Evolutionary conservation across 139 green algal species (phyloP).

Genomic region (Tetraselmis striata): DNA sequence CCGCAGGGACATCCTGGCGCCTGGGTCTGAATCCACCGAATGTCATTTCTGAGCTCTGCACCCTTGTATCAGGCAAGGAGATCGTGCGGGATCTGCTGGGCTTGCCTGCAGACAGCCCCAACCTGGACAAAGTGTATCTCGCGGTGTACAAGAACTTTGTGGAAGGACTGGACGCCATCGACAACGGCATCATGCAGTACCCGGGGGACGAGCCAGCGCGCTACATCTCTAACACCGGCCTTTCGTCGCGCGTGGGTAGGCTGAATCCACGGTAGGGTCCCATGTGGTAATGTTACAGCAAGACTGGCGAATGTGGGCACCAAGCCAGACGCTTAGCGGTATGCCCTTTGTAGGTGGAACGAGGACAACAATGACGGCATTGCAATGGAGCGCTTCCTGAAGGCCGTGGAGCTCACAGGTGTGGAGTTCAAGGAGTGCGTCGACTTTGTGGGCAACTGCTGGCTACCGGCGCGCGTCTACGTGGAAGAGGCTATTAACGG

Average conservation of each 20-base stretch:
- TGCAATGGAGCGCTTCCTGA: constrained; percentile 57
- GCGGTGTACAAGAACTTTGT: constrained; percentile 93
- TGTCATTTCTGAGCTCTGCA: not conserved
- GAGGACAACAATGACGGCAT: constrained; percentile 44
- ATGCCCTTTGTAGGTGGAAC: constrained; percentile 60
- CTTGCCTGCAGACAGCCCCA: constrained; percentile 38
- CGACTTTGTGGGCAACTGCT: constrained; percentile 52
- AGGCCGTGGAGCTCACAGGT: constrained; percentile 81
- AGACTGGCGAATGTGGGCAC: not conserved
- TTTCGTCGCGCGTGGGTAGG: constrained; percentile 64
- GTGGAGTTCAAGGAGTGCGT: constrained; percentile 73
- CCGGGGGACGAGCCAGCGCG: constrained; percentile 29
- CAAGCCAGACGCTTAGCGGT: no score
- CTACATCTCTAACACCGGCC: constrained; percentile 83
- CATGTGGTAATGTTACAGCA: no score
- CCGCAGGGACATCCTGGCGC: constrained; percentile 52
- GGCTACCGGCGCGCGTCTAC: constrained; percentile 76
- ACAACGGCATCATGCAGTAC: constrained; percentile 91
- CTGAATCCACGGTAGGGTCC: constrained; percentile 73
- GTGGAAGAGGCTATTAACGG: constrained; percentile 50
- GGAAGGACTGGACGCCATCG: constrained; percentile 88
- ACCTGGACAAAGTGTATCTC: constrained; percentile 75
- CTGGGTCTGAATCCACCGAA: not conserved
- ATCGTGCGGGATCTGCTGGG: constrained; percentile 36
- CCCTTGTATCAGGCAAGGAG: constrained; percentile 17